Evolutionary conservation across 371 early-diverging fungal genomes (phyloP), one percentile per base, ranked within the genome.

Genomic region (Neoconidiobolus thromboides): DNA sequence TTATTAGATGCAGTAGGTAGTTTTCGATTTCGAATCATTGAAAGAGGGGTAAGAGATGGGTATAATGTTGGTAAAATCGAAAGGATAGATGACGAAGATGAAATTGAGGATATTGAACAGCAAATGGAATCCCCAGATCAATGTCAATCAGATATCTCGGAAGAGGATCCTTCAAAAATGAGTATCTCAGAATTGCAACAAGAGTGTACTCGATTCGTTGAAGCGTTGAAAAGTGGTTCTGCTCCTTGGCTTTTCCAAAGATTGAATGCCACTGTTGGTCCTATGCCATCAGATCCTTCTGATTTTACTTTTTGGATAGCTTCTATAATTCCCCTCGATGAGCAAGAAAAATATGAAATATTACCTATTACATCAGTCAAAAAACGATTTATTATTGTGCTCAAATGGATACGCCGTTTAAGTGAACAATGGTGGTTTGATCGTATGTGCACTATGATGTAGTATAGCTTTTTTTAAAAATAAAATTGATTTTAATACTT

Each of bases 301-400:
- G 68, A 67, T 46, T 68, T 79, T 50, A 70, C 73, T 12, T 81
- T 75, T 68, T 81, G 81, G 79, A 65, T 75, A 0, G 78, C 74
- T 5, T 66, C 68, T 39, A 71, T 77, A 9, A 46, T 81, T 40
- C 80, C 81, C n/a, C 66, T 81, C 1, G 67, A 65, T 14, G 66
- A 67, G 42, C 47, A 62, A 39, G 78, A 78, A 39, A 66, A 73
- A 43, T 73, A 71, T 49, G 67, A 62, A n/a, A 55, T 80, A 5
- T 60, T 80, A 3, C 58, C 63, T 43, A 63, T 68, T 43, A 44
- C 48, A 0, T 61, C 71, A 1, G 66, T 75, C 5, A 65, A 69
- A 26, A 67, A 75, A 51, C 64, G 80, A 3, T 63, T 80, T 1
- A 43, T 62, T 12, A 62, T 69, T 3, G 69, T 77, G 12, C 51